Conservation (phyloP, 305 asterid species). For the Fraxinus nigra region DNA sequence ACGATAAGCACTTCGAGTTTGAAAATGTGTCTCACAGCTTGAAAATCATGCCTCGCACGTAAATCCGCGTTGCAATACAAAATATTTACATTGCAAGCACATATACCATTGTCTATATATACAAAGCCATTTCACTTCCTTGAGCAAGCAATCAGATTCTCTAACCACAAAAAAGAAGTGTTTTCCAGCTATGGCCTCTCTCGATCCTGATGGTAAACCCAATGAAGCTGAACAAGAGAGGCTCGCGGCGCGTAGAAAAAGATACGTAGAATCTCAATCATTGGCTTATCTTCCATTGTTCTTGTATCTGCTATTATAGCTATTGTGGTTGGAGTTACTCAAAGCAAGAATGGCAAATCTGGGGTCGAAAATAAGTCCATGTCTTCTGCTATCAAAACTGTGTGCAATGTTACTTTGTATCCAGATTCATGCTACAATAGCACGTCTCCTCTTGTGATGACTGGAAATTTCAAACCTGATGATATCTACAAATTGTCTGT, state of each 20-base stretch:
- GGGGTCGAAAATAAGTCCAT: too few relatives aligned
- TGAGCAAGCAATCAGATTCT: background rate
- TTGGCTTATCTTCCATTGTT: constrained; percentile 41
- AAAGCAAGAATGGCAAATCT: too few relatives aligned
- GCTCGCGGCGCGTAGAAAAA: constrained; percentile 41
- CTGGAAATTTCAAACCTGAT: too few relatives aligned
- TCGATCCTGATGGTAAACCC: constrained; percentile 55
- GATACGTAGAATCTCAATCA: constrained; percentile 43
- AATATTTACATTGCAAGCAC: background rate
- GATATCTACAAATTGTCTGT: too few relatives aligned
- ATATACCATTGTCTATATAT: constrained; percentile 9
- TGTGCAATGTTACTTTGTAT: too few relatives aligned
- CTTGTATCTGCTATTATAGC: constrained; percentile 46
- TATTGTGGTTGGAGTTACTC: constrained; percentile 26
- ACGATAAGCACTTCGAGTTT: constrained; percentile 25
- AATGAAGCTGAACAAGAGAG: constrained; percentile 51
- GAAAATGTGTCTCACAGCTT: background rate
- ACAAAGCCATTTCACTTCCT: constrained; percentile 11
- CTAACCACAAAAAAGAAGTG: background rate
- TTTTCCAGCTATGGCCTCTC: constrained; percentile 27
- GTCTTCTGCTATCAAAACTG: too few relatives aligned
- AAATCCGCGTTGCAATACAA: constrained; percentile 5
- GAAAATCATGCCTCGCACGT: constrained; percentile 38
- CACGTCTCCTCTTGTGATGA: too few relatives aligned
- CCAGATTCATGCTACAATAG: too few relatives aligned